Evolutionary conservation across 352 stramenopile species (phyloP).

Genomic region (Albugo candida): DNA sequence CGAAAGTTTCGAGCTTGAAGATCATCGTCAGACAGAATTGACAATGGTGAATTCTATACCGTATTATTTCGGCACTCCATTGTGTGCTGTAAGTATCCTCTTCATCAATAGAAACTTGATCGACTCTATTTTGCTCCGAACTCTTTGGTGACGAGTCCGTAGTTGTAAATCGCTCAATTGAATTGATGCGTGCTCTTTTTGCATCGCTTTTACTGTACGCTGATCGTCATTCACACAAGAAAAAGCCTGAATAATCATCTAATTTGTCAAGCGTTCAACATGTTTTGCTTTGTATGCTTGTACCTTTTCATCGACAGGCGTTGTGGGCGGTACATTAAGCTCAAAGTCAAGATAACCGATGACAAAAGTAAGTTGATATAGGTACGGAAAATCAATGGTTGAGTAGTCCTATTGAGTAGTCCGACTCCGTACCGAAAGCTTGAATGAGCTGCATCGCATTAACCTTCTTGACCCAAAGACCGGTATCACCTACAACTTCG

Average conservation of each 20-base stretch:
- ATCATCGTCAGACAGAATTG: not conserved
- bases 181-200: too few relatives aligned
- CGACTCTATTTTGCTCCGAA: too few relatives aligned
- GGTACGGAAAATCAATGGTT: slow-evolving; percentile 58
- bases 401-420: too few relatives aligned
- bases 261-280: slow-evolving; percentile 29
- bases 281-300: slow-evolving; percentile 59
- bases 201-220: too few relatives aligned
- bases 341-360: slow-evolving; percentile 68
- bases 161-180: too few relatives aligned
- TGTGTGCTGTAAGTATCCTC: too few relatives aligned
- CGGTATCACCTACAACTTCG: not conserved
- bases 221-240: not conserved
- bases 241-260: too few relatives aligned
- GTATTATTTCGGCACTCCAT: slow-evolving; percentile 1
- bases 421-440: slow-evolving; percentile 62
- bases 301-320: slow-evolving; percentile 27
- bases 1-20: too few relatives aligned
- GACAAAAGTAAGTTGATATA: slow-evolving; percentile 75
- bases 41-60: not conserved
- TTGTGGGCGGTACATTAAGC: slow-evolving; percentile 21
- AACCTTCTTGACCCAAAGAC: slow-evolving; percentile 24
- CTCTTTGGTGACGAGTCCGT: too few relatives aligned
- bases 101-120: not conserved
- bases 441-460: slow-evolving; percentile 42